A percentile compares a stretch with the other conserved stretches of the same genome.
phyloP scores from a whole-genome alignment of 1,284 basidiomycete species.

The Ganoderma boninense region DNA sequence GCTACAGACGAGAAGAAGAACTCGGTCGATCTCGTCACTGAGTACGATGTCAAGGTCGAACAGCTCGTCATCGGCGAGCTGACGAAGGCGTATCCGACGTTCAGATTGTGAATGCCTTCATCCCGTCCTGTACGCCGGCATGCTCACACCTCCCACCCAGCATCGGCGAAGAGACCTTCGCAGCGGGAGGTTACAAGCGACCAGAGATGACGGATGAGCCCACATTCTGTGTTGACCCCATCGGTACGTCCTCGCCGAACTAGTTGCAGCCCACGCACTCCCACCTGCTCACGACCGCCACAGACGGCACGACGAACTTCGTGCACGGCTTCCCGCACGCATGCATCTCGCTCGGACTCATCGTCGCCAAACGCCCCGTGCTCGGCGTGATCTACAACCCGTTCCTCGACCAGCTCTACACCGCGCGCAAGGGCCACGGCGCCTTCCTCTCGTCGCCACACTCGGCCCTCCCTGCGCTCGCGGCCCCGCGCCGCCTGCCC shows the following conservation, averaged over 20 bases:
- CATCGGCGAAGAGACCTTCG: conserved; percentile 92
- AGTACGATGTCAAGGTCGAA: conserved; percentile 95
- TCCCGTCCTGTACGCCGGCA: neutral
- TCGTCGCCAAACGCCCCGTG: conserved; percentile 82
- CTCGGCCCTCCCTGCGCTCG: conserved; percentile 40
- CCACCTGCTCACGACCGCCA: neutral
- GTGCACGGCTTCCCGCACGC: conserved; percentile 91
- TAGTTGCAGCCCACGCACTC: neutral
- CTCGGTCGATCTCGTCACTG: conserved; percentile 94
- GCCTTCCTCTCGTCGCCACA: conserved; percentile 68
- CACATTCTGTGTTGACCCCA: conserved; percentile 93
- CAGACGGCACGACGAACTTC: conserved; percentile 95
- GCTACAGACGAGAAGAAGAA: conserved; percentile 88
- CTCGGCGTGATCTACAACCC: conserved; percentile 95
- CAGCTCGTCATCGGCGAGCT: conserved; percentile 83
- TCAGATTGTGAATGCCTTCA: conserved; percentile 75
- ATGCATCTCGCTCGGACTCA: conserved; percentile 92
- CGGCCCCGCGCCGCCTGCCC: conserved; percentile 75
- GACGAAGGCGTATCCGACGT: conserved; percentile 73
- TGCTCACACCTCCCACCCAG: conserved; percentile 48
- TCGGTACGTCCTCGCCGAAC: conserved; percentile 54
- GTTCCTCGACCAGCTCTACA: conserved; percentile 88
- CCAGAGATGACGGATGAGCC: conserved; percentile 84
- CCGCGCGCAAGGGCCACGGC: conserved; percentile 82
- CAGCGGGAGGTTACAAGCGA: conserved; percentile 64